These are phyloP conservation scores for Syncephalastrum sp. DNA, from an alignment of 371 early-diverging fungal species.

Conservation along the genomic window DNA sequence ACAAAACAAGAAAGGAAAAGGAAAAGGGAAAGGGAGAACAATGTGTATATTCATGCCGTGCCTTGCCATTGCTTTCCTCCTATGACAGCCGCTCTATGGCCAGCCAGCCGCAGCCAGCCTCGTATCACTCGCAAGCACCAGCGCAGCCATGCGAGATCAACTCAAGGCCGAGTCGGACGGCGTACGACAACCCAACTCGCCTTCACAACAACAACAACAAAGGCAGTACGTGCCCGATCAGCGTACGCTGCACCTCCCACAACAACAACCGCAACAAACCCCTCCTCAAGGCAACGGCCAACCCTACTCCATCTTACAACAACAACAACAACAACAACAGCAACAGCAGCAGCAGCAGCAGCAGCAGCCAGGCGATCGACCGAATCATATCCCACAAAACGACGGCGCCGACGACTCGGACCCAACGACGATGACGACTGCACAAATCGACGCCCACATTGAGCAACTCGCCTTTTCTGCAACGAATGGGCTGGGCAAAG, in stretches of 20 bases:
- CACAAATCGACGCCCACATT: slow-evolving; percentile 47
- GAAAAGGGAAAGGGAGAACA: not conserved
- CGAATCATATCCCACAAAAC: slow-evolving; percentile 39
- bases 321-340: slow-evolving; percentile 4
- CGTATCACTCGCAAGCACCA: no score
- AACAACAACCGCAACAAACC: slow-evolving; percentile 31
- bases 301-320: slow-evolving; percentile 7
- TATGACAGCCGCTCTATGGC: no score
- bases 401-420: slow-evolving; percentile 34
- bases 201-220: no score
- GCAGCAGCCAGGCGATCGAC: slow-evolving; percentile 17
- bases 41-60: no score
- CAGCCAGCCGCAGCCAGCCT: no score
- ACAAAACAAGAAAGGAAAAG: no score
- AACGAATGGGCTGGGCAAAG: slow-evolving; percentile 25
- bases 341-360: slow-evolving; percentile 1
- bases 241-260: slow-evolving; percentile 7
- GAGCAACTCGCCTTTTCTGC: slow-evolving; percentile 32
- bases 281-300: slow-evolving; percentile 1
- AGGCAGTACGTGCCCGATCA: no score
- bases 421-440: slow-evolving; percentile 19
- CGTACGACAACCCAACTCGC: no score
- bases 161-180: no score
- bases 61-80: no score
- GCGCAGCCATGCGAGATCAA: no score